A percentile compares a stretch with the other conserved stretches of the same genome.
phyloP scores from a whole-genome alignment of 495 filamentous ascomycete genomes.

The Amniculicola lignicola region DNA sequence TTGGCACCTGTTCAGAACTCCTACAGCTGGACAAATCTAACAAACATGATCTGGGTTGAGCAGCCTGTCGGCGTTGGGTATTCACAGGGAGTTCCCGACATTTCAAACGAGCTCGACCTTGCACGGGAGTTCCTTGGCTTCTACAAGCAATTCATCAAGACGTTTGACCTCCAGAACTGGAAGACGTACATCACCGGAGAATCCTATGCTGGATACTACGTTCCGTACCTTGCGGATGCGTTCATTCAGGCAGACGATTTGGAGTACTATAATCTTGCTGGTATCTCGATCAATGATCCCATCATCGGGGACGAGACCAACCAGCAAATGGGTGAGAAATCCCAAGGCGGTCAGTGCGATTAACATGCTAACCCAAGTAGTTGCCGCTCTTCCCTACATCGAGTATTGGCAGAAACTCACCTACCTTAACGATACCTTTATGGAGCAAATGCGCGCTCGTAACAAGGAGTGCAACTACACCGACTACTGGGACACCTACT shows the following conservation, averaged over 20 bases:
- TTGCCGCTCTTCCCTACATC: constrained; percentile 59
- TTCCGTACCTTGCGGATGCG: constrained; percentile 73
- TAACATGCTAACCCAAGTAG: constrained; percentile 38
- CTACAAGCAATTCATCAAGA: constrained; percentile 61
- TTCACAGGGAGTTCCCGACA: constrained; percentile 59
- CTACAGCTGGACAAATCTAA: constrained; percentile 65
- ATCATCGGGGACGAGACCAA: constrained; percentile 53
- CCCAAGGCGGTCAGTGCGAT: constrained; percentile 11
- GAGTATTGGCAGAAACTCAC: constrained; percentile 62
- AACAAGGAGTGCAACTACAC: constrained; percentile 64
- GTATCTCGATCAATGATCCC: constrained; percentile 69
- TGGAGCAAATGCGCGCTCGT: constrained; percentile 53
- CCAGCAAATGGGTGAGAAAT: constrained; percentile 44
- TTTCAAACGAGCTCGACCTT: constrained; percentile 61
- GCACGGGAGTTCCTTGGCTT: constrained; percentile 57
- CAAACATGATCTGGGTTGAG: constrained; percentile 72
- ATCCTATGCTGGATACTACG: constrained; percentile 65
- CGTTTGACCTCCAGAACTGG: constrained; percentile 59
- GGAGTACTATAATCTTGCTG: constrained; percentile 63
- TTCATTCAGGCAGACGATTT: constrained; percentile 69
- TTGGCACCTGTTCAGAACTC: constrained; percentile 29
- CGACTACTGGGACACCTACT: constrained; percentile 56
- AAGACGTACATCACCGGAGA: constrained; percentile 58
- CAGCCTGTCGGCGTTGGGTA: constrained; percentile 79
- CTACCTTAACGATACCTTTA: constrained; percentile 64